Evolutionary conservation across 2,329 filamentous ascomycete species (phyloP).

Genomic region (Xylariaceae sp.): DNA sequence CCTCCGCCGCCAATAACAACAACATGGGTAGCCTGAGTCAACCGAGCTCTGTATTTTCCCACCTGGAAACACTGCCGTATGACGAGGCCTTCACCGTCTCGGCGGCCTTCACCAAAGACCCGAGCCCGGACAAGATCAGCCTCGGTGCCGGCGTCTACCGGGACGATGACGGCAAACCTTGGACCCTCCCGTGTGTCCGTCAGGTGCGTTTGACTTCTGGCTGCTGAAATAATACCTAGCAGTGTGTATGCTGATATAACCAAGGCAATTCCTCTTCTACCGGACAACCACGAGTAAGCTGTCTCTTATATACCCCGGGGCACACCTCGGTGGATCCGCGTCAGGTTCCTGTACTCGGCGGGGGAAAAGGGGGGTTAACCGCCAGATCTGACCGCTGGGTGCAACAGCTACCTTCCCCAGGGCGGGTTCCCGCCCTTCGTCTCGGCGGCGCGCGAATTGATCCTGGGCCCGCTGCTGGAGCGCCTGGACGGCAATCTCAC

Average conservation of each 20-base stretch:
- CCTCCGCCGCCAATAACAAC: too few relatives aligned
- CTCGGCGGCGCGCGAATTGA: slow-evolving; percentile 17
- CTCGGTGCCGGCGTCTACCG: slow-evolving; percentile 28
- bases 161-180: slow-evolving; percentile 27
- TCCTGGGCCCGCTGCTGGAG: slow-evolving; percentile 14
- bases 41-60: slow-evolving; percentile 2
- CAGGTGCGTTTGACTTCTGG: slow-evolving; percentile 13
- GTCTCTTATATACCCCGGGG: too few relatives aligned
- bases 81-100: slow-evolving; percentile 5
- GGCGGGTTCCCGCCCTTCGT: slow-evolving; percentile 15
- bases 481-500: slow-evolving; percentile 10
- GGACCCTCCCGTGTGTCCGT: slow-evolving; percentile 29
- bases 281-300: slow-evolving; percentile 4
- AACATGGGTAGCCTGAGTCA: slow-evolving; percentile 4
- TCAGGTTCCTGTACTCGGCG: too few relatives aligned
- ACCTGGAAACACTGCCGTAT: slow-evolving; percentile 3
- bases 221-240: neutral
- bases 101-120: slow-evolving; percentile 1
- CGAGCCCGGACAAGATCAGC: slow-evolving; percentile 1
- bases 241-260: slow-evolving; percentile 1
- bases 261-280: slow-evolving; percentile 2
- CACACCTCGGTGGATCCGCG: too few relatives aligned
- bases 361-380: too few relatives aligned
- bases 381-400: neutral
- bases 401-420: slow-evolving; percentile 15